Percentiles rank a stretch among this genome's conserved stretches.
These are phyloP conservation scores for Lipomyces anomalus DNA, from an alignment of 805 yeast genomes.

Conservation along the genomic window DNA sequence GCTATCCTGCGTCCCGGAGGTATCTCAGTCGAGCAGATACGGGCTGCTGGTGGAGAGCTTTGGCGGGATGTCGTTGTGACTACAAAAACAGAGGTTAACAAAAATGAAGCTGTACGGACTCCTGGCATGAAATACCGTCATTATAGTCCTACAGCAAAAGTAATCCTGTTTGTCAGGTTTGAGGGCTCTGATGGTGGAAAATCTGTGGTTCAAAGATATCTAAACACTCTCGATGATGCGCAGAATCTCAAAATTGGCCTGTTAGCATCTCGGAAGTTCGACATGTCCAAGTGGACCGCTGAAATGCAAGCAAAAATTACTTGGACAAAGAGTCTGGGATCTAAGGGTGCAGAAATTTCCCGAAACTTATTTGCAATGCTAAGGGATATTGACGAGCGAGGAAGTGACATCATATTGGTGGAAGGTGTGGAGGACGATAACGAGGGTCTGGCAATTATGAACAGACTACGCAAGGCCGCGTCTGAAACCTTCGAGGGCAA, in stretches of 20 bases:
- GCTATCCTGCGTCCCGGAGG: slow-evolving; percentile 93
- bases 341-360: slow-evolving; percentile 56
- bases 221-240: background rate
- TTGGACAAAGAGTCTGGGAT: slow-evolving; percentile 36
- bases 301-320: slow-evolving; percentile 1
- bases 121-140: slow-evolving; percentile 99
- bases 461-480: slow-evolving; percentile 81
- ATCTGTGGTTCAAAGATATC: slow-evolving; percentile 10
- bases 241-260: slow-evolving; percentile 10
- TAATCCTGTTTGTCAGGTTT: slow-evolving; percentile 55
- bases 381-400: slow-evolving; percentile 60
- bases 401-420: slow-evolving; percentile 68
- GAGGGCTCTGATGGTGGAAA: slow-evolving; percentile 34
- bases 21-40: slow-evolving; percentile 70
- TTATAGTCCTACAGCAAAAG: slow-evolving; percentile 86
- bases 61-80: slow-evolving; percentile 67
- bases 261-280: slow-evolving; percentile 18
- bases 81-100: slow-evolving; percentile 50
- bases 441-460: slow-evolving; percentile 94
- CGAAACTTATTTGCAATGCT: slow-evolving; percentile 65
- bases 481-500: slow-evolving; percentile 33
- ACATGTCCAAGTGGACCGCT: slow-evolving; percentile 3
- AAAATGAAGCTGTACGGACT: slow-evolving; percentile 63
- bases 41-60: slow-evolving; percentile 52
- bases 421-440: slow-evolving; percentile 72